Evolutionary conservation across 2,329 filamentous ascomycete genomes (phyloP).

Genomic region (Hortaea werneckii): DNA sequence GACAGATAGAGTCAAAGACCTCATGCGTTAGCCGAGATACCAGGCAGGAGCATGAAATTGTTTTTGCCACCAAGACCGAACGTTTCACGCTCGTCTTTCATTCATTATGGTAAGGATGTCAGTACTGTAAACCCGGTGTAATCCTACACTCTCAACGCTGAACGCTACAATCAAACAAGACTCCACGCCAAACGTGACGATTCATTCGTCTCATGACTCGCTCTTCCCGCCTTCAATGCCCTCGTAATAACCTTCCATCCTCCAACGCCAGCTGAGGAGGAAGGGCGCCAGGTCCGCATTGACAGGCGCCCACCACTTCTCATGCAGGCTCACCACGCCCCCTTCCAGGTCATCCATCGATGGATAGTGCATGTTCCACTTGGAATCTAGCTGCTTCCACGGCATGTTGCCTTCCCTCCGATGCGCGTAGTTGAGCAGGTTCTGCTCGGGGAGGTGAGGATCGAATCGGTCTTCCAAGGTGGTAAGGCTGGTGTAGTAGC

Average conservation of each 20-base stretch:
- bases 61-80: no score
- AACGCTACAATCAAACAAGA: no score
- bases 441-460: conserved; percentile 27
- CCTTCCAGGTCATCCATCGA: conserved; percentile 27
- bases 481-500: conserved; percentile 25
- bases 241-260: conserved; percentile 28
- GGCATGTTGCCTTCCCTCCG: conserved; percentile 29
- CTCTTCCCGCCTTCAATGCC: conserved; percentile 3
- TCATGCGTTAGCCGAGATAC: no score
- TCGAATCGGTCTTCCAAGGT: conserved; percentile 23
- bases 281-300: conserved; percentile 22
- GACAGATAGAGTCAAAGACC: no score
- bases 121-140: no score
- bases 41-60: no score
- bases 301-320: conserved; percentile 28
- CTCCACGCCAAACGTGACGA: no score
- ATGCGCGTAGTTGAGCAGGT: conserved; percentile 29
- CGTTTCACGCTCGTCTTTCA: no score
- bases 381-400: conserved; percentile 27
- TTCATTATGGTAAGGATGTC: no score
- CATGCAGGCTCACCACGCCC: conserved; percentile 28
- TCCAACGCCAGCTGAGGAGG: conserved; percentile 25
- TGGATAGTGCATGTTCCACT: conserved; percentile 30
- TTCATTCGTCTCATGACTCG: no score
- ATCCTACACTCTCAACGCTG: no score